Percentiles rank a stretch among this genome's conserved stretches.
Conservation (phyloP, 2,329 filamentous ascomycete species). For the Cladophialophora carrionii region DNA sequence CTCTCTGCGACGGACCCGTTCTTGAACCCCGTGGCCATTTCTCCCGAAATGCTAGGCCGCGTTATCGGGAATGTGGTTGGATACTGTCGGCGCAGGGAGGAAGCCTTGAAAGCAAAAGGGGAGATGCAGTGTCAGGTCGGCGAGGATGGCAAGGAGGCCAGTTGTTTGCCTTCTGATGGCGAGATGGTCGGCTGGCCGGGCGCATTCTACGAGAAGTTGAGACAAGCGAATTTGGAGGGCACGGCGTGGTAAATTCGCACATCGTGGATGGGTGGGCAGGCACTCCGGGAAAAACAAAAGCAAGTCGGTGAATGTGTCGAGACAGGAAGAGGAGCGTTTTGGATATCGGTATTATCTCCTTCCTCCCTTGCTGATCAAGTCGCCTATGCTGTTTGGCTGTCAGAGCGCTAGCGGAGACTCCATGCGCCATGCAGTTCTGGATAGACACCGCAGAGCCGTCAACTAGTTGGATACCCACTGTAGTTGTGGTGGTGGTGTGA, state of each 20-base stretch:
- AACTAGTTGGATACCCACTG: too few species aligned
- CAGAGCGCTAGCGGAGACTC: background rate
- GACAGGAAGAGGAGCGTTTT: background rate
- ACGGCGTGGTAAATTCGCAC: conserved; percentile 33
- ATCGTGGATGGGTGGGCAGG: background rate
- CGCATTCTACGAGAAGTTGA: conserved; percentile 54
- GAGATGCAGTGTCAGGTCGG: conserved; percentile 25
- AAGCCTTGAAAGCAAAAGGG: conserved; percentile 33
- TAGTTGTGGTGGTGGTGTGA: background rate
- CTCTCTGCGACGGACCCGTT: conserved; percentile 61
- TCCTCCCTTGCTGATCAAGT: background rate
- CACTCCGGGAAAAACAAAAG: background rate
- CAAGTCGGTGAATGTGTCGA: background rate
- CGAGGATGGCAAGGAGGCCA: conserved; percentile 36
- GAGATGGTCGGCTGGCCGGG: conserved; percentile 57
- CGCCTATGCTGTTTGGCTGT: background rate
- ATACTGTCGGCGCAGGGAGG: conserved; percentile 53
- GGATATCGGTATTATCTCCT: background rate
- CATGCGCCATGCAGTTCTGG: background rate
- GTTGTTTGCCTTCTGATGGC: conserved; percentile 58
- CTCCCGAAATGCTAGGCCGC: conserved; percentile 61
- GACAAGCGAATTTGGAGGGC: conserved; percentile 50
- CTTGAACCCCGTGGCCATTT: conserved; percentile 61
- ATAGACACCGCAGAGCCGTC: background rate
- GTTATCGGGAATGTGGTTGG: conserved; percentile 64